Evolutionary conservation across 176 grass and related monocot species (phyloP), one percentile per base, ranked within the genome.

Genomic region (Oryza officinalis): DNA sequence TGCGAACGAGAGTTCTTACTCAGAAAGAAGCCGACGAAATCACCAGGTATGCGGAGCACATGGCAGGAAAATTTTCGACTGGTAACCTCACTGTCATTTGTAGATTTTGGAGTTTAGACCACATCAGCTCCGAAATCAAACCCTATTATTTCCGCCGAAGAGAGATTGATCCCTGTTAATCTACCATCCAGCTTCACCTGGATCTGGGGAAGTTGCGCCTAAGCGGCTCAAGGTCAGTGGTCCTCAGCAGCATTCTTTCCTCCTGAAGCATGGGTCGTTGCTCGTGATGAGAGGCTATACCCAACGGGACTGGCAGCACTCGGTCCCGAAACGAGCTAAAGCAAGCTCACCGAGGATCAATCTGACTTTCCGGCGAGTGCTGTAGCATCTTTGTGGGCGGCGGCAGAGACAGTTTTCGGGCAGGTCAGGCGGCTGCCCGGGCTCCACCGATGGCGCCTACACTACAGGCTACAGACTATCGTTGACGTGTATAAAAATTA

Each of bases 251-350:
- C 82, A 86, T 76, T 79, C 78, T 2, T 91, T 92, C 72, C 64
- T 96, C 13, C 89, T 96, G 65, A 94, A 92, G 72, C 93, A 96
- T 63, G 93, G 93, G 5, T 96, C 96, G 27, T 64, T 96, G 80
- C 86, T 96, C 31, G 67, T 97, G 72, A 97, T 94, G 94, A 97
- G 82, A 78, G 95, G 95, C 35, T 82, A 91, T 71, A 94, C 88
- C 30, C 95, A 97, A 65, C 92, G 89, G 13, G 91, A 96, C 81
- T 99, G 93, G 91, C 87, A 90, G n/a, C 93, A 94, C 38, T 94
- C 93, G 0, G 83, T 99, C 43, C 93, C 96, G 0, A 99, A 89
- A 69, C 91, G 91, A 32, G 78, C 72, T 4, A 99, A 92, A 71
- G 96, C 83, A 1, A 77, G 74, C 77, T 94, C 89, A 0, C 8